A percentile compares a stretch with the other conserved stretches of the same genome.
Conservation (phyloP, 2,329 filamentous ascomycete genomes). For the Beauveria pseudobassiana region DNA sequence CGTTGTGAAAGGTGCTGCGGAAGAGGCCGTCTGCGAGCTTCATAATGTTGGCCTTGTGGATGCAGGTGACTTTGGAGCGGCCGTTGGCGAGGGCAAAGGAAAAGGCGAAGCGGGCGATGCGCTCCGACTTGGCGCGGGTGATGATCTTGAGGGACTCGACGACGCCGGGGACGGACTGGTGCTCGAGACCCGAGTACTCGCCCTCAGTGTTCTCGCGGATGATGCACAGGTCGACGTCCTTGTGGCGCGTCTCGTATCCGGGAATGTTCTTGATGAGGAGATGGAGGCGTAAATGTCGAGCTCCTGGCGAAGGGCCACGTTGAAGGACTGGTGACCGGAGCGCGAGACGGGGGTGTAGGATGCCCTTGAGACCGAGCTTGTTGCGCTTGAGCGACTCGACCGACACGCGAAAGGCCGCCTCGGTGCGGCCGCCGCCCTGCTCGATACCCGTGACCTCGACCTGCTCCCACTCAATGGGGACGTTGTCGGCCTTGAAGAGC, state of each 20-base stretch:
- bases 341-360: conserved; percentile 94
- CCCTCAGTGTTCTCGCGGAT: conserved; percentile 99
- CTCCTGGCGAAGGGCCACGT: conserved; percentile 97
- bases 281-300: conserved; percentile 99
- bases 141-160: conserved; percentile 99
- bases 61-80: conserved; percentile 98
- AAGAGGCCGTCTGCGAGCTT: conserved; percentile 98
- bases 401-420: conserved; percentile 91
- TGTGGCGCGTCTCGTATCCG: conserved; percentile 94
- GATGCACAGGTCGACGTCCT: conserved; percentile 96
- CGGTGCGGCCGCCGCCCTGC: conserved; percentile 75
- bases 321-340: conserved; percentile 98
- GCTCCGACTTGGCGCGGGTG: conserved; percentile 96
- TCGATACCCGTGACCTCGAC: conserved; percentile 90
- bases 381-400: conserved; percentile 95
- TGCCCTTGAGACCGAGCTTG: conserved; percentile 98
- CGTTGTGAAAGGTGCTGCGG: conserved; percentile 91
- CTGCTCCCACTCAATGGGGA: conserved; percentile 98
- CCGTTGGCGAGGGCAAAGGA: conserved; percentile 97
- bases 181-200: conserved; percentile 98
- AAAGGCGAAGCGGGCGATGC: conserved; percentile 98
- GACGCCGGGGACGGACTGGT: conserved; percentile 92
- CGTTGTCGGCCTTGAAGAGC: conserved; percentile 99
- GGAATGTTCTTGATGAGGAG: conserved; percentile 99
- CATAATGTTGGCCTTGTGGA: conserved; percentile 99